Base-by-base conservation (phyloP, 2,329 filamentous ascomycete genomes). In the Gliomastix tumulicola region DNA sequence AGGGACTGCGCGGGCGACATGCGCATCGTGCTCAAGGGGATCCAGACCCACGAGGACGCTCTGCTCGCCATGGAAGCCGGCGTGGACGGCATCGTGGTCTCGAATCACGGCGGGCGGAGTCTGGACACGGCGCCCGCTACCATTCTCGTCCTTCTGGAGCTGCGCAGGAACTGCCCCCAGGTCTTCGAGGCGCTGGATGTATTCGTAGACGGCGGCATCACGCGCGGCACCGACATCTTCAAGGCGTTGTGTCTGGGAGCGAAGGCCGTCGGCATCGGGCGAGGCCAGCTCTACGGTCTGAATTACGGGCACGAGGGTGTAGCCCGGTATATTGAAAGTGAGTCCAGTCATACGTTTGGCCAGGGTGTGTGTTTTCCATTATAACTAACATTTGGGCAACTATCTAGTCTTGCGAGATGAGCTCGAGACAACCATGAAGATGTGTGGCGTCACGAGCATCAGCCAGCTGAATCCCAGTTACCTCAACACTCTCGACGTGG, bases 31-130 rank as follows among this genome's bases (percentile, higher is more conserved):
- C 34, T 87, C 19, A 88, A 87, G 55, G 82, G 82, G 0, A 74
- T 88, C n/a, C 80, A 86, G 59, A 75, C 71, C 12, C 71, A 75
- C 0, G 63, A 66, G 28, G 83, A 88, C 54, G 82, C 82, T 12
- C 62, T 67, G 36, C 67, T 63, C 45, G 77, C 76, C 4, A 67
- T 79, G 27, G 67, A 80, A 33, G 50, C 68, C 12, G 80, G 78
- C 0, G 71, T 75, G 4, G 75, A 86, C 44, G 82, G 76, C 0
- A 82, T 88, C 33, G 69, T 87, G 2, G 64, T 87, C 2, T 76
- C 70, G 10, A 88, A 88, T 46, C 83, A 88, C 51, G 83, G 82
- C 2, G 83, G 82, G 0, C 57, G 82, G 25, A 68, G 59, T 37
- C 49, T 69, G 2, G 70, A 76, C 39, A 74, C 39, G 8, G 34